Conservation (phyloP, 331 rosid genomes). For the Rosa hybrid region DNA sequence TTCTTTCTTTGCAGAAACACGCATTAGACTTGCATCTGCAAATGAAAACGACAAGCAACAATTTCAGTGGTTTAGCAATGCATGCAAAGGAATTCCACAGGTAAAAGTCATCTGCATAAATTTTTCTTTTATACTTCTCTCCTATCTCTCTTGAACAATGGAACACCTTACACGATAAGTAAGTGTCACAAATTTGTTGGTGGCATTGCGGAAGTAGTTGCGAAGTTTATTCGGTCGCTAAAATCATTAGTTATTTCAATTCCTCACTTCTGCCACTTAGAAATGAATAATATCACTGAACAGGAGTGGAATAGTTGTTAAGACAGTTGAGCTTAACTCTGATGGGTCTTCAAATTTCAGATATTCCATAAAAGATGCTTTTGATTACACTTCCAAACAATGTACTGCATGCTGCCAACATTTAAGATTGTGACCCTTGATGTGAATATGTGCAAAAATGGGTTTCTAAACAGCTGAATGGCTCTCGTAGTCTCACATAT, state of each 20-base stretch:
- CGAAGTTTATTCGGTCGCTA: background rate
- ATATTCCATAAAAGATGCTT: background rate
- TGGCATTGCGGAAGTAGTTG: background rate
- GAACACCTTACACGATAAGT: background rate
- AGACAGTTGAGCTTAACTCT: background rate
- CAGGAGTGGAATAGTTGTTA: background rate
- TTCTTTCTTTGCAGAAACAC: constrained; percentile 59
- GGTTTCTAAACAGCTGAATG: background rate
- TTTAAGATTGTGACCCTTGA: background rate
- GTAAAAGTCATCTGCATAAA: constrained; percentile 35
- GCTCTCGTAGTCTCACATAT: background rate
- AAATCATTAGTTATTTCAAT: background rate
- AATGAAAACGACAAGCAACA: constrained; percentile 73
- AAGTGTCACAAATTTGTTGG: background rate
- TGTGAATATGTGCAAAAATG: background rate
- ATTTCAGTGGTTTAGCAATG: constrained; percentile 80
- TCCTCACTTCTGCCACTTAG: background rate
- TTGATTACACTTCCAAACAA: background rate
- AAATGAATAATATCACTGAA: background rate
- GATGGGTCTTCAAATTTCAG: background rate
- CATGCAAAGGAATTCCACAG: constrained; percentile 98
- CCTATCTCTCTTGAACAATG: background rate
- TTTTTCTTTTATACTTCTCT: constrained; percentile 15
- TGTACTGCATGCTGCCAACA: background rate
- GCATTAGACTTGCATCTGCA: constrained; percentile 81